phyloP scores from a whole-genome alignment of 805 yeast species.

The Yamadazyma ubonensis region DNA sequence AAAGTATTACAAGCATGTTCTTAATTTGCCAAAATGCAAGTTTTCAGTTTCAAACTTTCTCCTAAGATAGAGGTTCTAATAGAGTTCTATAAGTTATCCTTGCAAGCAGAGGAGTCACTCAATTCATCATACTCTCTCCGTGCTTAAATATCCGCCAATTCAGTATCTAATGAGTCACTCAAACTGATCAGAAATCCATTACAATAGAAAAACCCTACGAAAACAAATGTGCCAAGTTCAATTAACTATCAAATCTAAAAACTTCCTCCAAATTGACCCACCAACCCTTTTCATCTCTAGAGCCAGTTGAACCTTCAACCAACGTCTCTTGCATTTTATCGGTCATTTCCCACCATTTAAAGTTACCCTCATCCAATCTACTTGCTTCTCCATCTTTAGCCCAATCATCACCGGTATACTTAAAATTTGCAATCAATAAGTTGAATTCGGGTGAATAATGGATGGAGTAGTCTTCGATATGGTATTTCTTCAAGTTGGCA shows the following conservation, averaged over 20 bases:
- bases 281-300: conserved; percentile 40
- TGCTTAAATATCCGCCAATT: too few species aligned
- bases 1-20: too few species aligned
- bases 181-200: too few species aligned
- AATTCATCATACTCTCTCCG: too few species aligned
- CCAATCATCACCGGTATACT: conserved; percentile 40
- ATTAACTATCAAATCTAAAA: conserved; percentile 30
- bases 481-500: conserved; percentile 30
- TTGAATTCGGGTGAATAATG: conserved; percentile 30
- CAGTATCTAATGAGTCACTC: too few species aligned
- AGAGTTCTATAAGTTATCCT: too few species aligned
- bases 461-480: conserved; percentile 43
- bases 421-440: conserved; percentile 35
- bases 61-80: too few species aligned
- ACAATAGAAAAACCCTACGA: too few species aligned
- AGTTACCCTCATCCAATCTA: conserved; percentile 34
- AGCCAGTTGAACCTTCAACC: conserved; percentile 35
- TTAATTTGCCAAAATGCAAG: too few species aligned
- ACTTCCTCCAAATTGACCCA: conserved; percentile 39
- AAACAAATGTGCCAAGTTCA: background rate
- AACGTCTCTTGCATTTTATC: conserved; percentile 40
- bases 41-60: too few species aligned
- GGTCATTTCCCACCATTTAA: conserved; percentile 41
- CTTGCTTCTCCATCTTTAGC: conserved; percentile 31
- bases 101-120: too few species aligned